A percentile compares a stretch with the other conserved stretches of the same genome.
Evolutionary conservation across 1,139 yeast species (phyloP).

Genomic region (Candida frijolesensis): DNA sequence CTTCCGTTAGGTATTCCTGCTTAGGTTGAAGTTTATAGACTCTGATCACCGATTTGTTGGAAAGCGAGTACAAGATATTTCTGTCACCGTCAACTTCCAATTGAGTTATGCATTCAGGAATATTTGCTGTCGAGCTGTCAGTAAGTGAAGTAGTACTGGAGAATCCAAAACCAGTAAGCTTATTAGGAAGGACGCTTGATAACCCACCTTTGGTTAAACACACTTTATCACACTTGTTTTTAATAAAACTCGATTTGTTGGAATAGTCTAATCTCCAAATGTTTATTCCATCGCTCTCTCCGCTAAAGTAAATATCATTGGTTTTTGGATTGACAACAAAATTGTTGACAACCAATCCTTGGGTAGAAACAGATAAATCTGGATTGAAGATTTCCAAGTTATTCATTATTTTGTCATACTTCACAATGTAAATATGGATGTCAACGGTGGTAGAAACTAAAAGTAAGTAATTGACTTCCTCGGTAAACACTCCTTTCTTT

Average conservation of each 20-base stretch:
- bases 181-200: slow-evolving; percentile 57
- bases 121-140: slow-evolving; percentile 15
- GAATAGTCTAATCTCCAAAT: slow-evolving; percentile 89
- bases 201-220: slow-evolving; percentile 75
- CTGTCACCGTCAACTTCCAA: slow-evolving; percentile 77
- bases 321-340: slow-evolving; percentile 62
- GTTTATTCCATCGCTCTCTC: slow-evolving; percentile 73
- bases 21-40: slow-evolving; percentile 61
- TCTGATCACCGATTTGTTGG: slow-evolving; percentile 80
- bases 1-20: slow-evolving; percentile 41
- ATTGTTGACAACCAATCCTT: slow-evolving; percentile 73
- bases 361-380: slow-evolving; percentile 75
- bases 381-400: slow-evolving; percentile 79
- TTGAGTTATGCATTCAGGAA: slow-evolving; percentile 63
- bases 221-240: slow-evolving; percentile 78
- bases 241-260: slow-evolving; percentile 86
- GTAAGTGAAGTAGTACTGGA: slow-evolving; percentile 14
- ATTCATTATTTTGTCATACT: slow-evolving; percentile 50
- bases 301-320: slow-evolving; percentile 82
- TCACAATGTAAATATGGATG: slow-evolving; percentile 74
- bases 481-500: slow-evolving; percentile 76
- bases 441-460: slow-evolving; percentile 81
- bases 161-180: slow-evolving; percentile 44
- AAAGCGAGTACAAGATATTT: slow-evolving; percentile 75
- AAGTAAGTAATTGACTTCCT: slow-evolving; percentile 70